Conservation (phyloP, 2,329 filamentous ascomycete genomes). For the Fusarium anguioides region DNA sequence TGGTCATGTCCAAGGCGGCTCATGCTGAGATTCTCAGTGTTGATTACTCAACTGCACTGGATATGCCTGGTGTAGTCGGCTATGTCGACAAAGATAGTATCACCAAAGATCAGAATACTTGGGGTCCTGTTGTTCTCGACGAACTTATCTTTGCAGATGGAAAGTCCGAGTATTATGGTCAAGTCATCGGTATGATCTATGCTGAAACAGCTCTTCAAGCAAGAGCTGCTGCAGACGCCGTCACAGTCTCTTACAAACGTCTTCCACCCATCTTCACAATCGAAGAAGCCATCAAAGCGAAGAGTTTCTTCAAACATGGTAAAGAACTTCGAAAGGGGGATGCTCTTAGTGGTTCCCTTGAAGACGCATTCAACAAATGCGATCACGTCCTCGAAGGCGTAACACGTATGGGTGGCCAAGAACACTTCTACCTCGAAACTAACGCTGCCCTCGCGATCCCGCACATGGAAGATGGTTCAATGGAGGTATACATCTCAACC, state of each 20-base stretch:
- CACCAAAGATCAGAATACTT: background rate
- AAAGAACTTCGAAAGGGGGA: background rate
- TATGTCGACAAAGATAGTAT: background rate
- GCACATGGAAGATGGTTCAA: background rate
- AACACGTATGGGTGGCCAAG: constrained; percentile 1
- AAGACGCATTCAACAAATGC: background rate
- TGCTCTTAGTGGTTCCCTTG: background rate
- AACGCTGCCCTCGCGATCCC: background rate
- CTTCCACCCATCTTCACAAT: background rate
- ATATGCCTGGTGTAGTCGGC: background rate
- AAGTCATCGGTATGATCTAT: constrained; percentile 2
- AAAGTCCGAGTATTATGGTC: background rate
- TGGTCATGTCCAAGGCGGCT: background rate
- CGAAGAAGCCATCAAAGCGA: constrained; percentile 3
- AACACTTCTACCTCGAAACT: constrained; percentile 3
- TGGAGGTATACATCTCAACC: background rate
- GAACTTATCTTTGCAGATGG: background rate
- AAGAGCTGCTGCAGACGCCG: background rate
- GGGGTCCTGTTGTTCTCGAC: background rate
- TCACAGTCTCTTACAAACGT: background rate
- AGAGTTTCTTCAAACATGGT: background rate
- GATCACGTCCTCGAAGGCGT: background rate
- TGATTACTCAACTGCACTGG: background rate
- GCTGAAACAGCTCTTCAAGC: constrained; percentile 7
- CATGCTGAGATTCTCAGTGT: background rate